A percentile compares a stretch with the other conserved stretches of the same genome.
phyloP scores from a whole-genome alignment of 2,329 filamentous ascomycete species.

The Arachnomyces sp. region DNA sequence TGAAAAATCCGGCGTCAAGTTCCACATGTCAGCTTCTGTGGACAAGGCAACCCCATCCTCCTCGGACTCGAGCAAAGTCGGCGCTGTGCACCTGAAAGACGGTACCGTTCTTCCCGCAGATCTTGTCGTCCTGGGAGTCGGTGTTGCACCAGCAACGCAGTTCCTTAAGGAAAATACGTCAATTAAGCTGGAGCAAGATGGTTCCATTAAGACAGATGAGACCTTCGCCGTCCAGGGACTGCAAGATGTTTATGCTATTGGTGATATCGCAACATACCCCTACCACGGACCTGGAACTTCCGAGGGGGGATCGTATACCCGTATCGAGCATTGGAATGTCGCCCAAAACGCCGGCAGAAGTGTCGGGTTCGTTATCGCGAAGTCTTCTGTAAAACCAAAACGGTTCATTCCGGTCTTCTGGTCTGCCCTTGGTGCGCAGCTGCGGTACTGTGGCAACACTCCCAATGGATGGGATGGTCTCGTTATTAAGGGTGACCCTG shows the following conservation, averaged over 20 bases:
- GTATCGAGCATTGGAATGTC: conserved; percentile 98
- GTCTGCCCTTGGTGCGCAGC: conserved; percentile 81
- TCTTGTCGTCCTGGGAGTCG: conserved; percentile 83
- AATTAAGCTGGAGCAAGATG: conserved; percentile 68
- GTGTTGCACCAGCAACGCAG: conserved; percentile 75
- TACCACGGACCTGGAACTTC: conserved; percentile 83
- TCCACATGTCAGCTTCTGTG: conserved; percentile 71
- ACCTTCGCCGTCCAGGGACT: conserved; percentile 67
- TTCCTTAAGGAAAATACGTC: conserved; percentile 66
- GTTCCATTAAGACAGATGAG: conserved; percentile 75
- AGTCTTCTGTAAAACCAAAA: conserved; percentile 46
- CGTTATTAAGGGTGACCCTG: conserved; percentile 66
- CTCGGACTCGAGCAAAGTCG: conserved; percentile 62
- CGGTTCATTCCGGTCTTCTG: conserved; percentile 92
- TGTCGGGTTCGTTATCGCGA: conserved; percentile 67
- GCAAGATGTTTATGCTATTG: conserved; percentile 81
- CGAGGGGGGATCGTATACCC: conserved; percentile 45
- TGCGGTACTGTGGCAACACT: conserved; percentile 90
- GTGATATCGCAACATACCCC: conserved; percentile 90
- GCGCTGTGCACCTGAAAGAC: conserved; percentile 73
- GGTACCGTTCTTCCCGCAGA: conserved; percentile 79
- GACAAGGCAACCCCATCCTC: conserved; percentile 70
- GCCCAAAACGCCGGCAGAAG: conserved; percentile 84
- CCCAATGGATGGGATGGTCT: conserved; percentile 76
- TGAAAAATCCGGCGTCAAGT: conserved; percentile 82